Base-by-base conservation (phyloP, 495 filamentous ascomycete species). In the Talaromyces liani region DNA sequence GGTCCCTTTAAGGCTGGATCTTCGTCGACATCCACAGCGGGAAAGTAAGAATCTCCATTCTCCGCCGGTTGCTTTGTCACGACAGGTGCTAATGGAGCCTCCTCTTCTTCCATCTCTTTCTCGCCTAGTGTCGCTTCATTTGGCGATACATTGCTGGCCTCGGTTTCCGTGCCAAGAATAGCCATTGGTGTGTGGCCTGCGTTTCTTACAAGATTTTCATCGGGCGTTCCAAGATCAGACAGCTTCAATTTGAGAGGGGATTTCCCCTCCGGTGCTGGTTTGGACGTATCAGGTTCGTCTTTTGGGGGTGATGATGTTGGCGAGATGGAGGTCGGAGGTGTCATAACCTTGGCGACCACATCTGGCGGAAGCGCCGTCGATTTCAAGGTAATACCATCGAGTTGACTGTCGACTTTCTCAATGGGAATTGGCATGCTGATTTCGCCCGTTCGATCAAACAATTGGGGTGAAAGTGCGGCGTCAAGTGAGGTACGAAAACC, bases 181-280 rank as follows among this genome's bases (percentile, higher is more conserved):
- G 70, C 79, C 77, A 81, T 81, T 1, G 79, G 79, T 10, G 79
- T 81, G 63, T 81, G 79, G 36, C 77, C 79, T 24, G 79, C 79
- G 66, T 81, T 61, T 63, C 72, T 70, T 27, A 71, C 65, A n/a
- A 79, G 70, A 29, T 75, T 78, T 45, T 67, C 73, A 65, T 74
- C 72, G 20, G 74, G 73, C 20, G 70, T 69, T 18, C 74, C 73
- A 10, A 79, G 70, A 58, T 80, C 76, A 49, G 76, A 77, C 49
- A 79, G 72, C 58, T 73, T 75, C 55, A 80, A 65, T 55, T 74
- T 79, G 62, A 79, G 68, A 22, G 55, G 68, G 67, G 75, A 66
- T 72, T 73, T 66, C 69, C 73, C 39, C 69, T 72, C 61, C 74
- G 73, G 6, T 24, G n/a, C 22, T 16, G 33, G 22, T 36, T 51